A percentile compares a stretch with the other conserved stretches of the same genome.
Conservation (phyloP, 2,329 filamentous ascomycete genomes). For the Seiridium cupressi region DNA sequence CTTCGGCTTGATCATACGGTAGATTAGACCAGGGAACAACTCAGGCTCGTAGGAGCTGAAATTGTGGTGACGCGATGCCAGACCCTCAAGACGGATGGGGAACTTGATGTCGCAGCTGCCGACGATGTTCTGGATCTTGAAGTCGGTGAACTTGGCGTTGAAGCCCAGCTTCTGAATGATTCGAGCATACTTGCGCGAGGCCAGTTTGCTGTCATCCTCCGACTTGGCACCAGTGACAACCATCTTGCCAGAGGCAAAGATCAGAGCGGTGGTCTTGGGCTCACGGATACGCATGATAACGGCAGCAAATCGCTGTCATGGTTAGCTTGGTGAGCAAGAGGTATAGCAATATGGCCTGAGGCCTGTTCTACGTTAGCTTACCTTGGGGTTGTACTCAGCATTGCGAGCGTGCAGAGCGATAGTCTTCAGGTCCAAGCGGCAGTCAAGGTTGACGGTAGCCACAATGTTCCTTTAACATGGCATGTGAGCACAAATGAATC, state of each 20-base stretch:
- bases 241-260: slow-evolving; percentile 99
- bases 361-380: slow-evolving; percentile 42
- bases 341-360: slow-evolving; percentile 15
- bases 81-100: slow-evolving; percentile 91
- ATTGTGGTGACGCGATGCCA: slow-evolving; percentile 96
- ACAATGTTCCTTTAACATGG: slow-evolving; percentile 83
- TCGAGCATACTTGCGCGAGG: slow-evolving; percentile 94
- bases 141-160: slow-evolving; percentile 99
- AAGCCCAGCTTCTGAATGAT: slow-evolving; percentile 99
- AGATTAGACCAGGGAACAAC: slow-evolving; percentile 97
- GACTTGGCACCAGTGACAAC: slow-evolving; percentile 97
- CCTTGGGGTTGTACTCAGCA: slow-evolving; percentile 98
- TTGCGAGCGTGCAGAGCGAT: slow-evolving; percentile 98
- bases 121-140: slow-evolving; percentile 99
- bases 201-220: slow-evolving; percentile 96
- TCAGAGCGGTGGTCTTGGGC: slow-evolving; percentile 95
- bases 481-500: slow-evolving; percentile 52
- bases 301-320: slow-evolving; percentile 84
- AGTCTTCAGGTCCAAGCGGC: slow-evolving; percentile 96
- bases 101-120: slow-evolving; percentile 99
- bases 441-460: slow-evolving; percentile 97
- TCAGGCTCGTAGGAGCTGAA: slow-evolving; percentile 99
- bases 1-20: slow-evolving; percentile 99
- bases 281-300: slow-evolving; percentile 99
- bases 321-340: slow-evolving; percentile 17